Evolutionary conservation across 2,329 filamentous ascomycete genomes (phyloP).

Genomic region (Pezicula carpinea): DNA sequence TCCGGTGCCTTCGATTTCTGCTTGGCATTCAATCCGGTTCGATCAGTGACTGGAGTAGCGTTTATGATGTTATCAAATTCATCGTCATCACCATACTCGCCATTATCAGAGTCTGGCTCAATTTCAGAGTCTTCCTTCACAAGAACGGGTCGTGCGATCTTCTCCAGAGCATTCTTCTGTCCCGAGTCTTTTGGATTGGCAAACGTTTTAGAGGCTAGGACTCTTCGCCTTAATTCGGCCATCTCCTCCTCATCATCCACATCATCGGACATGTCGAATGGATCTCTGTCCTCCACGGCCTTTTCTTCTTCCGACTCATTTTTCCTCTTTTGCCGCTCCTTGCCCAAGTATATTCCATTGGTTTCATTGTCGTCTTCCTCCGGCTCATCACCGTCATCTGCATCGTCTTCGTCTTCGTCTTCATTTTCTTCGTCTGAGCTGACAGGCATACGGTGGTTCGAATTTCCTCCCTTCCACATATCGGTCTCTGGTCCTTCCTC

Average conservation of each 20-base stretch:
- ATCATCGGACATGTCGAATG: slow-evolving; percentile 74
- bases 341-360: slow-evolving; percentile 59
- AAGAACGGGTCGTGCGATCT: slow-evolving; percentile 54
- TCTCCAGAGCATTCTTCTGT: slow-evolving; percentile 54
- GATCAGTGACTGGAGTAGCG: slow-evolving; percentile 83
- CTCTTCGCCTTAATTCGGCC: slow-evolving; percentile 84
- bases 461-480: slow-evolving; percentile 87
- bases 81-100: slow-evolving; percentile 47
- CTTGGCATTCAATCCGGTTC: slow-evolving; percentile 66
- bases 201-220: slow-evolving; percentile 90
- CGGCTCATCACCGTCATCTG: slow-evolving; percentile 42
- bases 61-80: slow-evolving; percentile 92
- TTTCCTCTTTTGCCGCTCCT: slow-evolving; percentile 37
- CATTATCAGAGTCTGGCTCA: slow-evolving; percentile 68
- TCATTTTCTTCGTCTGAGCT: slow-evolving; percentile 49
- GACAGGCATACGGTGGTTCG: slow-evolving; percentile 59
- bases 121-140: slow-evolving; percentile 59
- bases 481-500: slow-evolving; percentile 61
- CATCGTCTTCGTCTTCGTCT: slow-evolving; percentile 40
- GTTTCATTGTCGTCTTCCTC: slow-evolving; percentile 39
- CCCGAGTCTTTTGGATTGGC: slow-evolving; percentile 48
- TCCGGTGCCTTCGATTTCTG: slow-evolving; percentile 46
- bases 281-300: slow-evolving; percentile 52
- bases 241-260: slow-evolving; percentile 79
- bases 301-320: slow-evolving; percentile 35